A percentile compares a stretch with the other conserved stretches of the same genome.
phyloP scores from a whole-genome alignment of 352 stramenopile genomes.

The Phytophthora quininea region DNA sequence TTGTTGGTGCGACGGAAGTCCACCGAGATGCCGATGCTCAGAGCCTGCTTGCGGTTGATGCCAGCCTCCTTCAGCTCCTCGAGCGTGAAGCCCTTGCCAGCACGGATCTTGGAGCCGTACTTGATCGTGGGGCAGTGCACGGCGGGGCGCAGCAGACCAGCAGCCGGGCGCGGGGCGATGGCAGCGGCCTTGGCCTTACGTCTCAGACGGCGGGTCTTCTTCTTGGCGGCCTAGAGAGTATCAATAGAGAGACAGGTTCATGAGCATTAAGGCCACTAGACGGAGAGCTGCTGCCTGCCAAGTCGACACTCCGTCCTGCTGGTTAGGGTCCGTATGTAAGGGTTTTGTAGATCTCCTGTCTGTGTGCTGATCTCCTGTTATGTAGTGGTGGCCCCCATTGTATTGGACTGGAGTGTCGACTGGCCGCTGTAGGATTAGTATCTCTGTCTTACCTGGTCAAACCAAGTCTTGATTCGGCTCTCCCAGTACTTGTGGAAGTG shows the following conservation, averaged over 20 bases:
- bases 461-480: conserved; percentile 96
- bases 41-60: conserved; percentile 95
- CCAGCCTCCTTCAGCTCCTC: conserved; percentile 98
- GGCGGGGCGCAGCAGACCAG: conserved; percentile 95
- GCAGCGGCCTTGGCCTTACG: conserved; percentile 98
- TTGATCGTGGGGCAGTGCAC: conserved; percentile 98
- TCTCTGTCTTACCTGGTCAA: conserved; percentile 88
- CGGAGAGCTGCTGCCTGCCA: too few species aligned
- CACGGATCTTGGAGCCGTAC: conserved; percentile 98
- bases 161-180: conserved; percentile 96
- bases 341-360: neutral
- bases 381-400: too few species aligned
- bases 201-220: conserved; percentile 94
- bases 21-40: conserved; percentile 98
- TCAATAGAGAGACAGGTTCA: conserved; percentile 38
- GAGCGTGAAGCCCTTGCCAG: conserved; percentile 98
- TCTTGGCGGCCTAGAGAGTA: conserved; percentile 95
- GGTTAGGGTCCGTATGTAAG: too few species aligned
- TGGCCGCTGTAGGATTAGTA: neutral
- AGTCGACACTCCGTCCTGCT: too few species aligned
- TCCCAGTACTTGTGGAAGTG: conserved; percentile 99
- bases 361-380: conserved; percentile 9
- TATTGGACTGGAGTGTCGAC: neutral
- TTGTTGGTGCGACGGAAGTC: conserved; percentile 99
- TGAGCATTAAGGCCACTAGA: neutral